Percentiles rank a stretch among this genome's conserved stretches.
These are phyloP conservation scores for Scenedesmus sp. DNA, from an alignment of 163 green algal genomes.

Conservation along the genomic window DNA sequence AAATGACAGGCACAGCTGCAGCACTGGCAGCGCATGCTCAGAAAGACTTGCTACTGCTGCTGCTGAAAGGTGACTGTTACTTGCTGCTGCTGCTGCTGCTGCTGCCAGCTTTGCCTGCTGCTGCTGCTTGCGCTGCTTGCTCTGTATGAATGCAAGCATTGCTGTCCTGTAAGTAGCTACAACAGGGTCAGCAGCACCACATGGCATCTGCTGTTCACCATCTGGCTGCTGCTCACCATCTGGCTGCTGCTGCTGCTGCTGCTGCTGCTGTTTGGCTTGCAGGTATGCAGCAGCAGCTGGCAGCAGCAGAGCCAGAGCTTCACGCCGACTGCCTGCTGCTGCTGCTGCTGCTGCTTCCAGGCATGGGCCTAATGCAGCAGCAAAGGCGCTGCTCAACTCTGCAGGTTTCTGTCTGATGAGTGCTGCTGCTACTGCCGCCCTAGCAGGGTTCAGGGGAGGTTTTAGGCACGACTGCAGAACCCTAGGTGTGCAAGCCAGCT, in stretches of 20 bases:
- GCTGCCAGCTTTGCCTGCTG: slow-evolving; percentile 5
- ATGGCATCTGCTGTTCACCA: neutral
- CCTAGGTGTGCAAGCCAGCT: neutral
- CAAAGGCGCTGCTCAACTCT: neutral
- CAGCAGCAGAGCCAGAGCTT: slow-evolving; percentile 44
- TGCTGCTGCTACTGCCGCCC: slow-evolving; percentile 19
- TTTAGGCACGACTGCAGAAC: slow-evolving; percentile 24
- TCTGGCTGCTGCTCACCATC: neutral
- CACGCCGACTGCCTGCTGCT: neutral
- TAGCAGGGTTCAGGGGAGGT: neutral
- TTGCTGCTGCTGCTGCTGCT: slow-evolving; percentile 3
- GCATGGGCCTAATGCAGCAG: neutral
- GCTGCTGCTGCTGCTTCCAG: slow-evolving; percentile 3
- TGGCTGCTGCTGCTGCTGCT: slow-evolving; percentile 18
- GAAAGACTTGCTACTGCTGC: slow-evolving; percentile 21
- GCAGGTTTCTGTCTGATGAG: neutral
- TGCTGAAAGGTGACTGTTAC: neutral
- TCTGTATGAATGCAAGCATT: slow-evolving; percentile 54
- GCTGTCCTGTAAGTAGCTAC: slow-evolving; percentile 7
- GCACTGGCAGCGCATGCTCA: slow-evolving; percentile 44
- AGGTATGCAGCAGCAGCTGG: slow-evolving; percentile 39
- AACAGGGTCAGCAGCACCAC: slow-evolving; percentile 17
- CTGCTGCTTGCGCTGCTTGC: slow-evolving; percentile 26
- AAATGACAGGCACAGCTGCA: slow-evolving; percentile 34
- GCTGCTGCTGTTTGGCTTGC: slow-evolving; percentile 1